Percentiles rank a stretch among this genome's conserved stretches.
These are phyloP conservation scores for Suillus spraguei DNA, from an alignment of 768 basidiomycete species.

Conservation along the genomic window DNA sequence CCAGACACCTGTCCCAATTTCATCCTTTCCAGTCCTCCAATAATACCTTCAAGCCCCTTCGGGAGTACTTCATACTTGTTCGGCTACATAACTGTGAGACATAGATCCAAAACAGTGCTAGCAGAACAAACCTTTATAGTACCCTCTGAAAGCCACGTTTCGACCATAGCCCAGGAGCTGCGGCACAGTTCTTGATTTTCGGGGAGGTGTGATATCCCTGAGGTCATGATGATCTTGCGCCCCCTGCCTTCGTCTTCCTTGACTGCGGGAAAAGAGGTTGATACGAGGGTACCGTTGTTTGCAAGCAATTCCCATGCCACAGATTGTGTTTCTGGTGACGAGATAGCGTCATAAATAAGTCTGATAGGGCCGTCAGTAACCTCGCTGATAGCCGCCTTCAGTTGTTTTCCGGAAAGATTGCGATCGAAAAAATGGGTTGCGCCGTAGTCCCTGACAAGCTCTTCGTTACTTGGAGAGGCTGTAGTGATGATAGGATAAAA, in stretches of 20 bases:
- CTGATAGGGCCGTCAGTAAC: slow-evolving; percentile 28
- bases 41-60: slow-evolving; percentile 41
- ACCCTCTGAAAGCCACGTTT: slow-evolving; percentile 29
- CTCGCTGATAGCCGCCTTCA: slow-evolving; percentile 26
- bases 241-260: slow-evolving; percentile 25
- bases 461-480: slow-evolving; percentile 34
- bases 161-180: slow-evolving; percentile 22
- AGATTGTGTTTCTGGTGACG: slow-evolving; percentile 15
- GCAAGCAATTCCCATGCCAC: slow-evolving; percentile 35
- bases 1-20: slow-evolving; percentile 22
- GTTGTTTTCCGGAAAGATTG: slow-evolving; percentile 19
- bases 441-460: slow-evolving; percentile 37
- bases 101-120: not conserved
- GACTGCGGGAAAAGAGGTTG: slow-evolving; percentile 19
- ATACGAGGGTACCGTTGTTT: slow-evolving; percentile 34
- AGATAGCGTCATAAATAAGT: slow-evolving; percentile 10
- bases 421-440: slow-evolving; percentile 45
- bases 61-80: slow-evolving; percentile 43
- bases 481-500: slow-evolving; percentile 46
- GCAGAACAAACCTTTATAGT: slow-evolving; percentile 23
- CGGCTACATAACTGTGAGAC: slow-evolving; percentile 31
- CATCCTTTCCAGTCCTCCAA: slow-evolving; percentile 38
- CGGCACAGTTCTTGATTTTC: slow-evolving; percentile 21
- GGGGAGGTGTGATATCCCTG: slow-evolving; percentile 18
- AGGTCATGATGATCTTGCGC: slow-evolving; percentile 25